Percentiles rank a stretch among this genome's conserved stretches.
These are phyloP conservation scores for Hebeloma cylindrosporum DNA, from an alignment of 768 basidiomycete species.

Conservation along the genomic window DNA sequence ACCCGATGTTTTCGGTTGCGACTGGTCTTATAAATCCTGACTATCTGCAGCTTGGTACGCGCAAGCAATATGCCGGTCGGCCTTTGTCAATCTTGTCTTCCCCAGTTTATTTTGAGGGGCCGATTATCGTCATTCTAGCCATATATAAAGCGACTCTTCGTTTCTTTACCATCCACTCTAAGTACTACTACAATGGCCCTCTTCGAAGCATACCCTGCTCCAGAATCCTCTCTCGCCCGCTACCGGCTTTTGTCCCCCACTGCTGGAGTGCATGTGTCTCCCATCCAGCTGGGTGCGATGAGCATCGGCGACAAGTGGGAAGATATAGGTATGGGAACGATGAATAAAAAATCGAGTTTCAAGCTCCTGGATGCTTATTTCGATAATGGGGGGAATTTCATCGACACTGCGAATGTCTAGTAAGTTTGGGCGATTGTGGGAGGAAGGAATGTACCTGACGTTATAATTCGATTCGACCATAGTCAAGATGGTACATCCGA, in stretches of 20 bases:
- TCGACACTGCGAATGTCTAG: slow-evolving; percentile 51
- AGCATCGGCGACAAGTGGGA: slow-evolving; percentile 43
- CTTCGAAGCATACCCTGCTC: too few species aligned
- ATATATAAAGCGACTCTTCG: too few species aligned
- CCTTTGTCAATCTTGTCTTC: too few species aligned
- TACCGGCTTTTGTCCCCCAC: slow-evolving; percentile 36
- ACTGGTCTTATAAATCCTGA: too few species aligned
- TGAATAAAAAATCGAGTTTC: slow-evolving; percentile 44
- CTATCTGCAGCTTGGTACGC: too few species aligned
- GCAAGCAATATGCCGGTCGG: too few species aligned
- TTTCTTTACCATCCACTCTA: too few species aligned
- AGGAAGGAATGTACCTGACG: not conserved
- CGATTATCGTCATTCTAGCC: too few species aligned
- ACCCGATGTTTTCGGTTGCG: too few species aligned
- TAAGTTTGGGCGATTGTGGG: slow-evolving; percentile 14
- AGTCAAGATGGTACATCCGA: slow-evolving; percentile 61
- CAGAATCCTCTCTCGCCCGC: too few species aligned
- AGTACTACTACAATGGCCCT: too few species aligned
- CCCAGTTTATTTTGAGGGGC: too few species aligned
- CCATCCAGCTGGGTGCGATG: slow-evolving; percentile 42
- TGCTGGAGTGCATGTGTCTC: slow-evolving; percentile 43
- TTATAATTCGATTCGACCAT: not conserved
- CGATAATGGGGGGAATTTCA: slow-evolving; percentile 49
- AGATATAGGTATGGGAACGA: slow-evolving; percentile 31
- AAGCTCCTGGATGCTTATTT: slow-evolving; percentile 45